These are phyloP conservation scores for Trichoderma pleuroti DNA, from an alignment of 2,329 filamentous ascomycete species.

Conservation along the genomic window DNA sequence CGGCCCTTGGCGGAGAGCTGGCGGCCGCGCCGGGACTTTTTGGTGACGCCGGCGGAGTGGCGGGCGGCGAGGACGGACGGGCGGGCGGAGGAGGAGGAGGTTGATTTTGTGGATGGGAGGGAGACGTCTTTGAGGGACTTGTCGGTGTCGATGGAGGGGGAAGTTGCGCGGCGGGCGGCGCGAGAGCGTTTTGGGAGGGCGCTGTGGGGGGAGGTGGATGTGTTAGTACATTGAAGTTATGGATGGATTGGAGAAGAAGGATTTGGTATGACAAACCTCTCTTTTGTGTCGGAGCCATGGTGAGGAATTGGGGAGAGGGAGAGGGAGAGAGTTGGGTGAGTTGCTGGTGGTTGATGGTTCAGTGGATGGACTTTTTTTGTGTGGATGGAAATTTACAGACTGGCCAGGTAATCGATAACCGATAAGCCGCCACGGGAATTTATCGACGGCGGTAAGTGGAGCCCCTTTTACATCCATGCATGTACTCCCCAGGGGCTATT, in stretches of 20 bases:
- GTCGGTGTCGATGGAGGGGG: conserved; percentile 66
- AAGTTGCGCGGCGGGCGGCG: conserved; percentile 68
- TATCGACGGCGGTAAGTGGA: conserved; percentile 1
- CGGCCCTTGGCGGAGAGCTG: conserved; percentile 53
- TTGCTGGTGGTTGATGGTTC: background rate
- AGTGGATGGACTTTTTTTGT: conserved; percentile 1
- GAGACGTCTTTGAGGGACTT: conserved; percentile 63
- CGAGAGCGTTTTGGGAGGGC: conserved; percentile 67
- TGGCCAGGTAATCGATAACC: conserved; percentile 11
- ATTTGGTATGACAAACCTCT: background rate
- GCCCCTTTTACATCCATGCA: background rate
- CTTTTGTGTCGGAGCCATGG: conserved; percentile 3
- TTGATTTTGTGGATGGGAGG: conserved; percentile 37
- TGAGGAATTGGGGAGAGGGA: background rate
- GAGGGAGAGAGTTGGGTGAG: background rate
- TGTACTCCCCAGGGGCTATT: background rate
- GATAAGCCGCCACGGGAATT: background rate
- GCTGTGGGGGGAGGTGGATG: conserved; percentile 37
- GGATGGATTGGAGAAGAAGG: background rate
- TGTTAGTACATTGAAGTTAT: background rate
- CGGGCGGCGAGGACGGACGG: conserved; percentile 69
- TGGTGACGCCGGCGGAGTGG: conserved; percentile 62
- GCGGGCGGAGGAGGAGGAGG: conserved; percentile 40
- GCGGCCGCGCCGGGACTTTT: conserved; percentile 59
- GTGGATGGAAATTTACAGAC: conserved; percentile 15